A percentile compares a stretch with the other conserved stretches of the same genome.
Conservation (phyloP, 1,284 basidiomycete genomes). For the Ganoderma boninense region DNA sequence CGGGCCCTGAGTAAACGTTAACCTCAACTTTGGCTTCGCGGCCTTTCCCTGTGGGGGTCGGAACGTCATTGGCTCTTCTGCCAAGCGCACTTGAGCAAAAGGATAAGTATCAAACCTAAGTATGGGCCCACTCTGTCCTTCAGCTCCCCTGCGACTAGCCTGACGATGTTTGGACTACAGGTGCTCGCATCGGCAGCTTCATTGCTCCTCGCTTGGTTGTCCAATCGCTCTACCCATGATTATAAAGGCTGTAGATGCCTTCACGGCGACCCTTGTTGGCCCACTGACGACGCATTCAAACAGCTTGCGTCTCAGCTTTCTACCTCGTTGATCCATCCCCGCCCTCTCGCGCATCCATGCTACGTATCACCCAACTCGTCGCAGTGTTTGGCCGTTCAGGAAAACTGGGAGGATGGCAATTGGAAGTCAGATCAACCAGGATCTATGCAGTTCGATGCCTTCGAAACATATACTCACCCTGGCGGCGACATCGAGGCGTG, state of each 20-base stretch:
- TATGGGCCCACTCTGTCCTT: not conserved
- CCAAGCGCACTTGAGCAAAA: not conserved
- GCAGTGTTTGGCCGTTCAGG: constrained; percentile 45
- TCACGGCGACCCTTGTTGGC: constrained; percentile 52
- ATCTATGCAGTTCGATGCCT: constrained; percentile 49
- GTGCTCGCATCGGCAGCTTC: not conserved
- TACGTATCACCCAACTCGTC: constrained; percentile 43
- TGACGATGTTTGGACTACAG: not conserved
- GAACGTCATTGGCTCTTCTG: not conserved
- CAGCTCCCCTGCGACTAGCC: not conserved
- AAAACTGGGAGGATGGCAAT: constrained; percentile 42
- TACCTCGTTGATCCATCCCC: constrained; percentile 47
- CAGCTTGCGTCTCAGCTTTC: constrained; percentile 45
- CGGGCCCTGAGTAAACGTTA: too few relatives aligned
- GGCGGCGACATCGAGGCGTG: constrained; percentile 53
- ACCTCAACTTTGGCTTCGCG: too few relatives aligned
- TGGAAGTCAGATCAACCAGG: constrained; percentile 53
- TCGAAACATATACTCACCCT: constrained; percentile 47
- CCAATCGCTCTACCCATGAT: not conserved
- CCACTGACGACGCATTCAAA: constrained; percentile 43
- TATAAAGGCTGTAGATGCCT: constrained; percentile 32
- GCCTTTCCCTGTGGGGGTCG: too few relatives aligned
- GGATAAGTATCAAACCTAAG: not conserved
- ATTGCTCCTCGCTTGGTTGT: not conserved
- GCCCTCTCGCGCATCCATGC: constrained; percentile 48